phyloP scores from a whole-genome alignment of 305 asterid genomes.

The Fraxinus sp. region DNA sequence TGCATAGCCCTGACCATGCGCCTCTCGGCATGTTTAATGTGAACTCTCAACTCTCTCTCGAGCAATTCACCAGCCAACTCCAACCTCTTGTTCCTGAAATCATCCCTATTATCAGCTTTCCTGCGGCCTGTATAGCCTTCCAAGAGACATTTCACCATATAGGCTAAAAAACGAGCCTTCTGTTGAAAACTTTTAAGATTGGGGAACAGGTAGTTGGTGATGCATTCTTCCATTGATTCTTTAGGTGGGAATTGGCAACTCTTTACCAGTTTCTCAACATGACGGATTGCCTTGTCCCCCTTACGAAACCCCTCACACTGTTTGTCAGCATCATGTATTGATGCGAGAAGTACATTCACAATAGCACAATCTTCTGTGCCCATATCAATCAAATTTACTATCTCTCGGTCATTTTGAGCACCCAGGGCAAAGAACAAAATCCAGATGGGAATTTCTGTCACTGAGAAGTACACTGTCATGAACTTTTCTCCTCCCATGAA shows the following conservation, averaged over 20 bases:
- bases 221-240: slow-evolving; percentile 72
- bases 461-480: slow-evolving; percentile 62
- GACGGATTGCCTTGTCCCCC: slow-evolving; percentile 42
- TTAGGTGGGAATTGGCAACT: slow-evolving; percentile 63
- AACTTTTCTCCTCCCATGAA: slow-evolving; percentile 56
- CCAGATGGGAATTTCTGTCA: slow-evolving; percentile 81
- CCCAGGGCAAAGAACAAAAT: slow-evolving; percentile 82
- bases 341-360: slow-evolving; percentile 58
- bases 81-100: slow-evolving; percentile 85
- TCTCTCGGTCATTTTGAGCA: slow-evolving; percentile 65
- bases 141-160: slow-evolving; percentile 85
- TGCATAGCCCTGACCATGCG: slow-evolving; percentile 73
- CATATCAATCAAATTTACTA: slow-evolving; percentile 59
- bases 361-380: slow-evolving; percentile 52
- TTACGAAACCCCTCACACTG: slow-evolving; percentile 58
- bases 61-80: slow-evolving; percentile 90
- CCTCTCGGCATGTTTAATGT: slow-evolving; percentile 83
- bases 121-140: slow-evolving; percentile 71
- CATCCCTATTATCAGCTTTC: slow-evolving; percentile 80
- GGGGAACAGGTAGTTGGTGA: slow-evolving; percentile 63
- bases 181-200: slow-evolving; percentile 50
- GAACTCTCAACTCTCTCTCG: slow-evolving; percentile 74
- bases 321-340: slow-evolving; percentile 77
- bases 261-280: slow-evolving; percentile 48
- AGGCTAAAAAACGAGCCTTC: slow-evolving; percentile 80